Base-by-base conservation (phyloP, 2,329 filamentous ascomycete species). In the Claviceps maximensis region DNA sequence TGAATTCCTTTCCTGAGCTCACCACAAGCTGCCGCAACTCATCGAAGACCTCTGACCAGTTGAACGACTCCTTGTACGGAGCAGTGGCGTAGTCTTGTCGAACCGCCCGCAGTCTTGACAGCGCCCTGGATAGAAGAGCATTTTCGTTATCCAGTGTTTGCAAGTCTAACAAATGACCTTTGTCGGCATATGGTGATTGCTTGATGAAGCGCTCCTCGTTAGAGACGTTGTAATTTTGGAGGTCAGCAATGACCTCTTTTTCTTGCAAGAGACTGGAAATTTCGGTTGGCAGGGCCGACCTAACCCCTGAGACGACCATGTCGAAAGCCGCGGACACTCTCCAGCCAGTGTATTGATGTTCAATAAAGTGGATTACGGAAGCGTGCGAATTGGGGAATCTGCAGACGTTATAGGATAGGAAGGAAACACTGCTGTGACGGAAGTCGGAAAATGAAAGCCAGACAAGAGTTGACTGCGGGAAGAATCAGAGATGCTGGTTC, bases 51-150 rank as follows among this genome's bases (percentile, higher is more conserved):
- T 78, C 70, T 3, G 65, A 56, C 83, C 87, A 93, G 67, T 95
- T 94, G 71, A 95, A 90, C 0, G 82, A 82, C 2, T 83, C 77
- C 3, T 73, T 67, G 67, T 95, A 95, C 0, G 79, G 73, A 1
- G 83, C 82, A 1, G 82, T 89, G 54, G 89, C 87, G 69, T 94
- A 95, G 64, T 89, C 83, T 8, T 74, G 65, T 2, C 82, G 78
- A 19, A 81, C 70, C 40, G 80, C 79, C 55, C 72, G 73, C 58
- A 95, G 74, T 15, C 72, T 71, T 29, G 79, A 78, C 55, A 95
- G 72, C 1, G 89, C 86, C 55, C 80, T 76, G 5, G 89, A 84
- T 52, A 95, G 74, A 50, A 94, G 74, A 10, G 75, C 77, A 57
- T 83, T 83, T 57, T 87, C 77, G 0, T 69, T 69, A 56, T 86